These are phyloP conservation scores for Silene uniflora DNA, from an alignment of 148 eudicot genomes.

Conservation along the genomic window DNA sequence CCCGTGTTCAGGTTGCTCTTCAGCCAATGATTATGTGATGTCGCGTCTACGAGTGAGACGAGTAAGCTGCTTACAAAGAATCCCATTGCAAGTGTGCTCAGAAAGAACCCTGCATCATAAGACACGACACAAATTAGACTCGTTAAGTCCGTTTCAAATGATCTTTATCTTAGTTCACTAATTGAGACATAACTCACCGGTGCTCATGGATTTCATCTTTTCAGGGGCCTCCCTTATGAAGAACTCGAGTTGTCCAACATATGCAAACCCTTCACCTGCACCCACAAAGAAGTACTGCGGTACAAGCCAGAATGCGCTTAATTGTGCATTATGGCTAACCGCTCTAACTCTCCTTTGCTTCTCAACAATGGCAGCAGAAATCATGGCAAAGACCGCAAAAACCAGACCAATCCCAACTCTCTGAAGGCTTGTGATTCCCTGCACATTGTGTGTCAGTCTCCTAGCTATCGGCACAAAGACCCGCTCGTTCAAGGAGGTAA, in stretches of 20 bases:
- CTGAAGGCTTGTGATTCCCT: slow-evolving; percentile 83
- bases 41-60: slow-evolving; percentile 38
- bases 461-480: slow-evolving; percentile 67
- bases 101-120: slow-evolving; percentile 42
- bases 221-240: slow-evolving; percentile 97
- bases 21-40: slow-evolving; percentile 31
- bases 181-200: slow-evolving; percentile 35
- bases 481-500: slow-evolving; percentile 79
- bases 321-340: slow-evolving; percentile 13
- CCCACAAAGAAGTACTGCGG: slow-evolving; percentile 92
- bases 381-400: slow-evolving; percentile 60
- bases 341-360: slow-evolving; percentile 42
- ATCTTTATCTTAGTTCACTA: too few relatives aligned
- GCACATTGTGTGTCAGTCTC: slow-evolving; percentile 49
- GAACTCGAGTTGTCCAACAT: slow-evolving; percentile 95
- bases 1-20: slow-evolving; percentile 43
- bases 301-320: slow-evolving; percentile 90
- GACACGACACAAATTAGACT: neutral
- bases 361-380: slow-evolving; percentile 70
- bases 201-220: slow-evolving; percentile 98
- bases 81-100: slow-evolving; percentile 50
- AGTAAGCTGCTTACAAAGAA: slow-evolving; percentile 50
- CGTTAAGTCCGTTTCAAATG: neutral
- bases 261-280: slow-evolving; percentile 95
- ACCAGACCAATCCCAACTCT: slow-evolving; percentile 73